Evolutionary conservation across 495 filamentous ascomycete genomes (phyloP).

Genomic region (Aspergillus heteromorphus): DNA sequence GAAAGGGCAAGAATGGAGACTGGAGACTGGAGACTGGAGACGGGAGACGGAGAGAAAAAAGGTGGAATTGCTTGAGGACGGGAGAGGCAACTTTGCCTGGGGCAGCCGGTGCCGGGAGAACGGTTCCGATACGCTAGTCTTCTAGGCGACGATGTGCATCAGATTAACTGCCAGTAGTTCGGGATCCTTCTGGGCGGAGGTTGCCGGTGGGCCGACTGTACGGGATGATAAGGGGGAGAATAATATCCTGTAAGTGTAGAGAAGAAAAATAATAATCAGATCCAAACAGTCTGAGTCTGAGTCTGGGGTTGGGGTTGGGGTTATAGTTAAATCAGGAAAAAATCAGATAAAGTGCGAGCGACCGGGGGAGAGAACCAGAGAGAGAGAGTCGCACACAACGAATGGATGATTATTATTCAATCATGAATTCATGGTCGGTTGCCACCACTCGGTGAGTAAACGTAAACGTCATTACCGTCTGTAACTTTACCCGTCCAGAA

Average conservation of each 20-base stretch:
- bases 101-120: constrained; percentile 21
- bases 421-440: neutral
- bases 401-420: constrained; percentile 5
- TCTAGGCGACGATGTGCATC: constrained; percentile 11
- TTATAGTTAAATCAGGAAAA: too few species aligned
- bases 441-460: constrained; percentile 11
- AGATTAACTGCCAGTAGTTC: constrained; percentile 2
- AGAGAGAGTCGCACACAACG: neutral
- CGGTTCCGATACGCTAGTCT: constrained; percentile 23
- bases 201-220: neutral
- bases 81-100: constrained; percentile 16
- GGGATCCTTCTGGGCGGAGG: constrained; percentile 2
- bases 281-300: too few species aligned
- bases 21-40: too few species aligned
- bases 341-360: constrained; percentile 10
- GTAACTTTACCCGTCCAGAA: constrained; percentile 14
- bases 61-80: constrained; percentile 30
- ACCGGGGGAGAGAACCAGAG: neutral
- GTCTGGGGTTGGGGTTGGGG: too few species aligned
- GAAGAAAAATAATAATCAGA: too few species aligned
- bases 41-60: too few species aligned
- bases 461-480: constrained; percentile 10
- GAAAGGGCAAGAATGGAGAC: constrained; percentile 5
- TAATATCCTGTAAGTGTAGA: too few species aligned
- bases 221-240: too few species aligned